Percentiles rank a stretch among this genome's conserved stretches.
These are phyloP conservation scores for Alternaria ethzedia DNA, from an alignment of 2,329 filamentous ascomycete genomes.

Conservation along the genomic window DNA sequence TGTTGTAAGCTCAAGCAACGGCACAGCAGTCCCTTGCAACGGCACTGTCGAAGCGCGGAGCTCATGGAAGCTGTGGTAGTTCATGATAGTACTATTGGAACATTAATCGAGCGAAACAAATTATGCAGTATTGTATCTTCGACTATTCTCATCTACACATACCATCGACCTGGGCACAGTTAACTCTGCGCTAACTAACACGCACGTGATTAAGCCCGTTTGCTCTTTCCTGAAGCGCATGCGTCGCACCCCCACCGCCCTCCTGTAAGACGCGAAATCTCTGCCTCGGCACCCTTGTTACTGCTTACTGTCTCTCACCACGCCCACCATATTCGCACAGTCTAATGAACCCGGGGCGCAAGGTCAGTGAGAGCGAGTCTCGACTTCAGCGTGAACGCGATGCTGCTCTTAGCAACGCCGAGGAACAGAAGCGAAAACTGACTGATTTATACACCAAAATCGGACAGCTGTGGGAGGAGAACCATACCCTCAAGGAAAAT, in stretches of 20 bases:
- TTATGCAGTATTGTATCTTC: neutral
- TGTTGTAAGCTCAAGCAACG: neutral
- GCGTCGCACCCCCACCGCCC: neutral
- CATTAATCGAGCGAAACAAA: accelerated
- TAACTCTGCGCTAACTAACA: neutral
- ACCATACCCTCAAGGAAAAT: neutral
- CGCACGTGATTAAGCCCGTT: neutral
- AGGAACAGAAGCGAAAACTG: neutral
- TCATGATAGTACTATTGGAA: neutral
- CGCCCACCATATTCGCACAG: no score
- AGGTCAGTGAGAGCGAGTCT: no score
- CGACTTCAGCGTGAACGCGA: no score
- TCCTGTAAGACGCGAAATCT: neutral
- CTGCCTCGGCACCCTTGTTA: no score
- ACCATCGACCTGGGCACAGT: no score
- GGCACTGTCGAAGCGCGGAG: neutral
- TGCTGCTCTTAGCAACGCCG: no score
- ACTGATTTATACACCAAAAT: accelerated
- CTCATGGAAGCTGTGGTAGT: neutral
- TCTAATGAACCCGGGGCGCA: no score
- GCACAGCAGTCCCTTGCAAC: neutral
- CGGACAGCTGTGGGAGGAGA: neutral
- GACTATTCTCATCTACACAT: neutral
- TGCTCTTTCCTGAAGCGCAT: neutral
- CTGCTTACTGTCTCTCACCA: no score